Conservation (phyloP, 306 rosid genomes). For the Dicorynia guianensis region DNA sequence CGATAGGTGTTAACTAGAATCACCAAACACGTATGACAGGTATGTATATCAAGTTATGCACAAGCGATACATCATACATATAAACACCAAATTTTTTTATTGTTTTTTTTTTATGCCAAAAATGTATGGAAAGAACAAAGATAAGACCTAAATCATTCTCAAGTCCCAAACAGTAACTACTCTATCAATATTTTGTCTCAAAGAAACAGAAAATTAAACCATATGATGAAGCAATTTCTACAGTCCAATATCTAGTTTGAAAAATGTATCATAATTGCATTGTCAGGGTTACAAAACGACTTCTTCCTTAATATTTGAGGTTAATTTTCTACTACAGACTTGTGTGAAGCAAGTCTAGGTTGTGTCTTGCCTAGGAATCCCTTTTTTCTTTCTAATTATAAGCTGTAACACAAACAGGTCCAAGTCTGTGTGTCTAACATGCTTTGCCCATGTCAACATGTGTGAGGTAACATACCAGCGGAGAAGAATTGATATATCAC, state of each 20-base stretch:
- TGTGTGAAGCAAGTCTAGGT: background rate
- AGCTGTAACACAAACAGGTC: slow-evolving; percentile 4
- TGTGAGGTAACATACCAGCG: background rate
- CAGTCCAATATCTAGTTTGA: too few species aligned
- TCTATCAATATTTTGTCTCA: background rate
- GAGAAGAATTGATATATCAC: slow-evolving; percentile 1
- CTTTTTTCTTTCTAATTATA: background rate
- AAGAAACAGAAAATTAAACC: too few species aligned
- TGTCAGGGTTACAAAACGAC: too few species aligned
- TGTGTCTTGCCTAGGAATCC: background rate
- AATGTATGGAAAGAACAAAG: slow-evolving; percentile 12
- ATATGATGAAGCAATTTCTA: too few species aligned
- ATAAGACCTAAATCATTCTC: slow-evolving; percentile 18
- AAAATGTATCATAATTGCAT: too few species aligned
- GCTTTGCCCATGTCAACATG: background rate
- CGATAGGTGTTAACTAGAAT: slow-evolving; percentile 30
- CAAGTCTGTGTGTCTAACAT: background rate
- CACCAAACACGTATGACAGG: background rate
- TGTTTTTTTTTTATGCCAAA: background rate
- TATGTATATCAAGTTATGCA: slow-evolving; percentile 3
- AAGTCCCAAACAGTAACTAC: slow-evolving; percentile 11
- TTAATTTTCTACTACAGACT: too few species aligned
- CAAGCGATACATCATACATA: background rate
- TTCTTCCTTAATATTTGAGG: too few species aligned
- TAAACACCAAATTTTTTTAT: background rate